These are phyloP conservation scores for Agrocybe praecox DNA, from an alignment of 768 basidiomycete genomes.

Conservation along the genomic window DNA sequence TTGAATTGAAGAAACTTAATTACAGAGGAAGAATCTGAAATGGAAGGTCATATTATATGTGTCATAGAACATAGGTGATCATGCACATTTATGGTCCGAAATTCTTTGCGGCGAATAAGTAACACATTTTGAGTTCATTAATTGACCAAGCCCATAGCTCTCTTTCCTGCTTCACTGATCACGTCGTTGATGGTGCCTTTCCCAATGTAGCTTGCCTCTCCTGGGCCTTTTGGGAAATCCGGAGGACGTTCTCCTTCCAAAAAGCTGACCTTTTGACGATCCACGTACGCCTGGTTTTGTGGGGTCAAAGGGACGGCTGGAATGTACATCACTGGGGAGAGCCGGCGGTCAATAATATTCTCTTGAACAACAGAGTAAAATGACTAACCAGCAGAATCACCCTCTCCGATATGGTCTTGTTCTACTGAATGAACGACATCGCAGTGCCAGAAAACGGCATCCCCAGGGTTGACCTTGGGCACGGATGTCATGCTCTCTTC, in stretches of 20 bases:
- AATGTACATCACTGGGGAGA: slow-evolving; percentile 70
- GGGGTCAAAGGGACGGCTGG: slow-evolving; percentile 70
- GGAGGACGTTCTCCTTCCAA: slow-evolving; percentile 63
- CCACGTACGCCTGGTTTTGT: slow-evolving; percentile 60
- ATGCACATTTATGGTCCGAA: neutral
- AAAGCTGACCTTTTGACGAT: slow-evolving; percentile 65
- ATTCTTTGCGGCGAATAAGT: neutral
- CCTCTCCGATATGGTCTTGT: slow-evolving; percentile 50
- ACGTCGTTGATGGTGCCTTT: slow-evolving; percentile 38
- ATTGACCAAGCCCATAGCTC: slow-evolving; percentile 40
- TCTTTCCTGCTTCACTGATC: slow-evolving; percentile 32
- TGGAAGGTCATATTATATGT: neutral
- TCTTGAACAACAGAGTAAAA: neutral
- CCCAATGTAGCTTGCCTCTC: slow-evolving; percentile 38
- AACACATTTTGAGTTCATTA: neutral
- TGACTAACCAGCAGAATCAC: slow-evolving; percentile 54
- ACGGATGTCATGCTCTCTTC: slow-evolving; percentile 69
- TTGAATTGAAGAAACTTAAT: too few species aligned
- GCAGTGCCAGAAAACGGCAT: slow-evolving; percentile 81
- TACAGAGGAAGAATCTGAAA: too few species aligned
- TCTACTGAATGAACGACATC: slow-evolving; percentile 55
- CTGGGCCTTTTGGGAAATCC: slow-evolving; percentile 60
- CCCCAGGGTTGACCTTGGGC: slow-evolving; percentile 73
- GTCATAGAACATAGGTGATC: neutral
- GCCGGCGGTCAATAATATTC: neutral